These are phyloP conservation scores for Leccinum uliginosum DNA, from an alignment of 768 basidiomycete genomes.

Conservation along the genomic window DNA sequence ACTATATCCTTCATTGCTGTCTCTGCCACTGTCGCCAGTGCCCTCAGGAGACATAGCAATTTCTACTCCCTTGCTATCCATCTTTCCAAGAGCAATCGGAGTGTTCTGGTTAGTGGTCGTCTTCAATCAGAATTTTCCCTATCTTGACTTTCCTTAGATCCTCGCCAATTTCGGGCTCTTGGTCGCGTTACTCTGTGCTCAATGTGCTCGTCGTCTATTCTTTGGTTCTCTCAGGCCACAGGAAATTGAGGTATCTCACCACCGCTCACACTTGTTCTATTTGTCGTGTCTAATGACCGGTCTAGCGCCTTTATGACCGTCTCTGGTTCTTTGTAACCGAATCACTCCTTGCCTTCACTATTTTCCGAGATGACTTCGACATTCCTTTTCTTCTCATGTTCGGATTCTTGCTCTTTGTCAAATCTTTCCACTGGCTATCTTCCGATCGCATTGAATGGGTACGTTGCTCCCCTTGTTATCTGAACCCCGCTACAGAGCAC, in stretches of 20 bases:
- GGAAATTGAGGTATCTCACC: constrained; percentile 78
- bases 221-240: constrained; percentile 84
- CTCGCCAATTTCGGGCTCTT: constrained; percentile 89
- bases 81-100: constrained; percentile 91
- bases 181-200: constrained; percentile 68
- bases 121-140: not conserved
- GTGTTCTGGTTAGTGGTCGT: constrained; percentile 65
- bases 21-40: constrained; percentile 69
- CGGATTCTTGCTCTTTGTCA: constrained; percentile 88
- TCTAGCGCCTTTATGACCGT: constrained; percentile 88
- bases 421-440: constrained; percentile 98
- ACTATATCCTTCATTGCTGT: constrained; percentile 65
- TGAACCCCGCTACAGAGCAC: not conserved
- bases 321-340: constrained; percentile 99
- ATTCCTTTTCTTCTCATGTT: constrained; percentile 93
- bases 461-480: constrained; percentile 22
- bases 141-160: constrained; percentile 46
- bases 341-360: constrained; percentile 92
- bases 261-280: not conserved
- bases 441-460: constrained; percentile 97
- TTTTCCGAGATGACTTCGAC: constrained; percentile 95
- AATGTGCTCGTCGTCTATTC: constrained; percentile 80
- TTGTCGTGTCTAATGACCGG: not conserved
- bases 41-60: constrained; percentile 78
- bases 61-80: constrained; percentile 93